Evolutionary conservation across 192 early-diverging fungal species (phyloP), one percentile per base, ranked within the genome.

Genomic region (Coemansia sp.): DNA sequence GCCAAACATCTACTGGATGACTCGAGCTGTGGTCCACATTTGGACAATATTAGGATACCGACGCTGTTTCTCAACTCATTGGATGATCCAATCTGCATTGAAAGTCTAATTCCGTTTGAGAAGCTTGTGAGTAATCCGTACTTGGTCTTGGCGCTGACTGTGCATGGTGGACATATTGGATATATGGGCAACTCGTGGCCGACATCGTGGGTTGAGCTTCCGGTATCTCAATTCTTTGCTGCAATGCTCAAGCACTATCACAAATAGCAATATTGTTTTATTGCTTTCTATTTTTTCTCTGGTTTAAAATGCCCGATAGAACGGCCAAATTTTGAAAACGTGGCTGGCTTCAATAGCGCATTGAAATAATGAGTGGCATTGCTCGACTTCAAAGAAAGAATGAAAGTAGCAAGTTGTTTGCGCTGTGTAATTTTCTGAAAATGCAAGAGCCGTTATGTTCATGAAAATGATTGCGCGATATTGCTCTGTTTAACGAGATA

Each of bases 151-250:
- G 94, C 89, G 4, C 83, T 88, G 7, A 96, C 96, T 4, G 63
- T 69, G 12, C 73, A 85, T 23, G 96, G 96, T 11, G 96, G 96
- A 0, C 96, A 98, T 64, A 82, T 98, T 63, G 96, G 94, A 1
- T 98, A 82, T 24, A 73, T 82, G 73, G 73, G 70, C 57, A 47
- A 54, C 1, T 37, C 32, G 7, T 82, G 73, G 79, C 79, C 73
- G 4, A 64, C 66, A 24, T 82, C 79, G 21, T 82, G 79, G 79
- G 38, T 82, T 38, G 79, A 82, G 37, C 66, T 65, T 27, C 79
- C 79, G 1, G 79, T 82, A 2, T 59, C 70, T 5, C 73, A 82
- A 58, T 82, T 82, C 61, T 82, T 82, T 25, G 19, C 63, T 51
- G 60, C 69, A 25, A 65, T 70, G 56, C 69, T 82, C 43, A 65